Percentiles rank a stretch among this genome's conserved stretches.
Evolutionary conservation across 768 basidiomycete genomes (phyloP).

Genomic region (Chalciporus pseudorubinellus): DNA sequence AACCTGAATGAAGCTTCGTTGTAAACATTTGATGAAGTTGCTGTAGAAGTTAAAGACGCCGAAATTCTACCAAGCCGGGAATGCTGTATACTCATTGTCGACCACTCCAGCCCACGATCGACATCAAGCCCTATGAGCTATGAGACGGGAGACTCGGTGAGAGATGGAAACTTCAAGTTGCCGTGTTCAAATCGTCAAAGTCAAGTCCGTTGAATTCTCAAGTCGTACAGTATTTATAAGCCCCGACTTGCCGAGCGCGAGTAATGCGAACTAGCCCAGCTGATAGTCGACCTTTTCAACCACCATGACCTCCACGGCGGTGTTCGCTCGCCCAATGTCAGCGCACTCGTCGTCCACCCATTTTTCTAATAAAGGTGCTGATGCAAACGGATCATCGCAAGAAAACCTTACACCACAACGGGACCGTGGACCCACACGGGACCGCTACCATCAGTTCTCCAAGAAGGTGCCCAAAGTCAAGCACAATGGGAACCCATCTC

Average conservation of each 20-base stretch:
- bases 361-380: conserved; percentile 2
- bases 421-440: not conserved
- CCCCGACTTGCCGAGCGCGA: too few species aligned
- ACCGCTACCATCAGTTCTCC: not conserved
- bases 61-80: not conserved
- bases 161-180: too few species aligned
- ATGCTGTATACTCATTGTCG: too few species aligned
- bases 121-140: too few species aligned
- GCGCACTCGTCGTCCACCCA: not conserved
- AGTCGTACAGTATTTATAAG: too few species aligned
- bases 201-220: too few species aligned
- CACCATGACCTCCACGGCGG: conserved; percentile 2
- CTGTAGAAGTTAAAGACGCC: not conserved
- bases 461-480: conserved; percentile 2
- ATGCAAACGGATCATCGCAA: not conserved
- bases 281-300: not conserved
- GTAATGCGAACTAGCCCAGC: not conserved
- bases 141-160: too few species aligned
- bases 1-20: too few species aligned
- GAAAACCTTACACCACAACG: not conserved
- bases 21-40: too few species aligned
- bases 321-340: conserved; percentile 2
- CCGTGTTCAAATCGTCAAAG: too few species aligned
- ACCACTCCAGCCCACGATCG: too few species aligned
- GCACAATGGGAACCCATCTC: not conserved